Base-by-base conservation (phyloP, 306 rosid genomes). In the Trichosanthes truncata region DNA sequence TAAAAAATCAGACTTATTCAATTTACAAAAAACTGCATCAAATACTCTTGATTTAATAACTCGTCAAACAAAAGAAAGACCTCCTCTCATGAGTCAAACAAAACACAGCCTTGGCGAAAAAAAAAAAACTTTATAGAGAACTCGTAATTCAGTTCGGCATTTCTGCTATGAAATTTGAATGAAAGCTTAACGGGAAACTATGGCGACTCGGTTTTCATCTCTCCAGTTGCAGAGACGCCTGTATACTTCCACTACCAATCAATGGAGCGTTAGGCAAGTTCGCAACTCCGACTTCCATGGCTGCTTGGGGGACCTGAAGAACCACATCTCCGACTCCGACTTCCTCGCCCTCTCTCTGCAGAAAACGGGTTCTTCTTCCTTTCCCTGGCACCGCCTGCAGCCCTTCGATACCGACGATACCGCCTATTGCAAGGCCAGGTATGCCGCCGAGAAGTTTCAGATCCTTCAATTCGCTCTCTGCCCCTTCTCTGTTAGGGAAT, bases 391-490 rank as follows among this genome's bases (percentile, higher is more conserved):
- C 87, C 94, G 92, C 1, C 75, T 74, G 21, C 91, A 84, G 4
- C 91, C 97, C 41, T 89, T 88, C 53, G 98, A 94, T 78, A 85
- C 93, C 20, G 72, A 78, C 33, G 85, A 91, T 49, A 89, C 86
- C 2, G 88, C 97, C 17, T 94, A 92, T 78, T 80, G 62, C 74
- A 95, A 95, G 82, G 93, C 92, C 78, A 85, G 83, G 80, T 87
- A 49, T 76, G 82, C 97, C 9, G 95, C 98, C 55, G 89, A 89
- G 72, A 87, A 91, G 18, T 95, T 89, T 78, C 97, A 95, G 90
- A 80, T 87, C 9, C 84, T 95, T 51, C 98, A 95, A 75, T 88
- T 95, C 59, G 89, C 98, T 6, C 90, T 91, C 29, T 95, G 97
- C 81, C 97, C 98, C 2, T 92, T 95, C 83, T 88, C 92, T 46